phyloP scores from a whole-genome alignment of 106 monocot species.

The Agapanthus africanus region DNA sequence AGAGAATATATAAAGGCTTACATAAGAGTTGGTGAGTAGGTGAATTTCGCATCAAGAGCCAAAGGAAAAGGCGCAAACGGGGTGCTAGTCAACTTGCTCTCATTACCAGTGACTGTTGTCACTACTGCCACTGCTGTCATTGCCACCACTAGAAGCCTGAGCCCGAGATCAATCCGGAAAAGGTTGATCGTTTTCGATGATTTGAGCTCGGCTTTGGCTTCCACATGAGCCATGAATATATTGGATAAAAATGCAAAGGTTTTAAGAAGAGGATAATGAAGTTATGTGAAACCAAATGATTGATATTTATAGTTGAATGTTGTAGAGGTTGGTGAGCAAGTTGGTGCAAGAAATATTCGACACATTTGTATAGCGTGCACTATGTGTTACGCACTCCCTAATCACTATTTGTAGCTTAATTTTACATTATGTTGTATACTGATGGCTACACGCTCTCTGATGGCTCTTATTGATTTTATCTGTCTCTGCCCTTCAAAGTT shows the following conservation, averaged over 20 bases:
- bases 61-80: not conserved
- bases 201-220: not conserved
- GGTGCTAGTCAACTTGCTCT: constrained; percentile 7
- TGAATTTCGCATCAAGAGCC: constrained; percentile 35
- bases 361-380: not conserved
- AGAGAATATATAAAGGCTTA: not conserved
- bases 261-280: not conserved
- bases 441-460: too few species aligned
- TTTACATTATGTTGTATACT: too few species aligned
- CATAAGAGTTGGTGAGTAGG: constrained; percentile 21
- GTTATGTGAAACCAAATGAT: too few species aligned
- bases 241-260: not conserved
- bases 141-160: constrained; percentile 30
- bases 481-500: too few species aligned
- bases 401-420: too few species aligned
- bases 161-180: constrained; percentile 20
- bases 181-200: constrained; percentile 5
- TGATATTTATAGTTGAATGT: too few species aligned
- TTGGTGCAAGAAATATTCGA: not conserved
- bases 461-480: too few species aligned
- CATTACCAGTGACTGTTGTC: constrained; percentile 35
- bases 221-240: not conserved
- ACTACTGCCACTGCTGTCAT: constrained; percentile 21
- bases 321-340: not conserved
- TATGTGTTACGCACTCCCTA: too few species aligned